Evolutionary conservation across 2,329 filamentous ascomycete genomes (phyloP), one percentile per base, ranked within the genome.

Genomic region (Helminthosporium solani): DNA sequence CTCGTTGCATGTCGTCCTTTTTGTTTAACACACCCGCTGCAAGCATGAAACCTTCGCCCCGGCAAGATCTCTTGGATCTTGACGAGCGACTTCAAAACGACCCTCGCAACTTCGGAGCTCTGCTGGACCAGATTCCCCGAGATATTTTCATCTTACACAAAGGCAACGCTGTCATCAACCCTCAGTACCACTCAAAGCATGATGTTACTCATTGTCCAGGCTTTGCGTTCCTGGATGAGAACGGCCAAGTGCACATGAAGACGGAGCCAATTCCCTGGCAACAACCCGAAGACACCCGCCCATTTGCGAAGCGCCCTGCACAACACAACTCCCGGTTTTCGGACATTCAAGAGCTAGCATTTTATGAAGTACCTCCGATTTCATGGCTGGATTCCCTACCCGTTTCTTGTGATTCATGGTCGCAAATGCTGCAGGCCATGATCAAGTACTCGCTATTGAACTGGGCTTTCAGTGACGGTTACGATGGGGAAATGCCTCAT

Each of bases 401-500:
- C 37, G 25, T 21, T 33, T 31, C 14, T 16, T 9, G 18, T 20
- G 33, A 18, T 20, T 3, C 9, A n/a, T 37, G 41, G 33, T n/a
- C 14, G 14, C 27, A 31, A 12, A 38, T 42, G 12, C 30, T 30
- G 3, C n/a, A 19, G 9, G 47, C 47, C 23, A 33, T 45, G 19
- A 45, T 49, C 38, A 38, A 42, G 14, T 49, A 46, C 34, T 46
- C 16, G 15, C 39, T 45, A 2, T 18, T 49, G 12, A 27, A 27
- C 9, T 46, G 42, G 42, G 42, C 47, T 16, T 36, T 33, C 11
- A 20, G 33, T n/a, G 16, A 42, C 9, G 18, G 27, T 11, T 38
- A 35, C 7, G n/a, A 20, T 18, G 33, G 11, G 16, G 8, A 33
- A 4, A 12, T 49, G 16, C 39, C 42, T n/a, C 39, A 25, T 14